Percentiles rank a stretch among this genome's conserved stretches.
phyloP scores from a whole-genome alignment of 495 filamentous ascomycete genomes.

The Annulohypoxylon moriforme region DNA sequence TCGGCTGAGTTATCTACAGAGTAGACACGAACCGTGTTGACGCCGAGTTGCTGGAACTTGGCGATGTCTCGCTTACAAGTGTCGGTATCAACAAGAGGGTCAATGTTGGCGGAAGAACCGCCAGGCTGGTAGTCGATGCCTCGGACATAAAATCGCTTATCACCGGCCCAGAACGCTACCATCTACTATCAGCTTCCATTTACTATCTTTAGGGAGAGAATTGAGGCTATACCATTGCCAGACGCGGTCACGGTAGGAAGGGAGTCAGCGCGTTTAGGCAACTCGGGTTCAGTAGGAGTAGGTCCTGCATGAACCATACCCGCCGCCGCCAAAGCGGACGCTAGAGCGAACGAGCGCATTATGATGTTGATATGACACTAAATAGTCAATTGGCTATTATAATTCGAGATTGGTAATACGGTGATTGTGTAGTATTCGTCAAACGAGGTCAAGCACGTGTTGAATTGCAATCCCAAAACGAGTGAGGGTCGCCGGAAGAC shows the following conservation, averaged over 20 bases:
- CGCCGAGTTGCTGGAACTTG: conserved; percentile 83
- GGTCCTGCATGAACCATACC: conserved; percentile 66
- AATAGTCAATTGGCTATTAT: conserved; percentile 25
- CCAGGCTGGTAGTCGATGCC: conserved; percentile 97
- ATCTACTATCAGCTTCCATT: conserved; percentile 20
- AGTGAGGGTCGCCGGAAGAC: conserved; percentile 28
- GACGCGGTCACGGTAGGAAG: conserved; percentile 59
- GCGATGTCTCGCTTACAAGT: conserved; percentile 85
- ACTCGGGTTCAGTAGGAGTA: conserved; percentile 68
- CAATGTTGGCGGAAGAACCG: conserved; percentile 78
- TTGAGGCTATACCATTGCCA: conserved; percentile 56
- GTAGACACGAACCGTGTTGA: conserved; percentile 95
- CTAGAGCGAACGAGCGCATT: conserved; percentile 67
- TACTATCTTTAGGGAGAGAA: neutral
- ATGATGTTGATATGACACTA: conserved; percentile 42
- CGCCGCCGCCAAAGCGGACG: conserved; percentile 66
- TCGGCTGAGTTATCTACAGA: conserved; percentile 87
- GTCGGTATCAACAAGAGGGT: conserved; percentile 79
- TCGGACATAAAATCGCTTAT: conserved; percentile 88
- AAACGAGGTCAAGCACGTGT: conserved; percentile 27
- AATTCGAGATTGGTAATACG: neutral
- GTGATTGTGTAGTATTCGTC: conserved; percentile 1
- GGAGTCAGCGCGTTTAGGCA: conserved; percentile 60
- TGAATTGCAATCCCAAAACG: conserved; percentile 33
- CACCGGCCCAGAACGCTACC: conserved; percentile 86